Evolutionary conservation across 148 eudicot species (phyloP), one percentile per base, ranked within the genome.

Genomic region (Arbutus unedo): DNA sequence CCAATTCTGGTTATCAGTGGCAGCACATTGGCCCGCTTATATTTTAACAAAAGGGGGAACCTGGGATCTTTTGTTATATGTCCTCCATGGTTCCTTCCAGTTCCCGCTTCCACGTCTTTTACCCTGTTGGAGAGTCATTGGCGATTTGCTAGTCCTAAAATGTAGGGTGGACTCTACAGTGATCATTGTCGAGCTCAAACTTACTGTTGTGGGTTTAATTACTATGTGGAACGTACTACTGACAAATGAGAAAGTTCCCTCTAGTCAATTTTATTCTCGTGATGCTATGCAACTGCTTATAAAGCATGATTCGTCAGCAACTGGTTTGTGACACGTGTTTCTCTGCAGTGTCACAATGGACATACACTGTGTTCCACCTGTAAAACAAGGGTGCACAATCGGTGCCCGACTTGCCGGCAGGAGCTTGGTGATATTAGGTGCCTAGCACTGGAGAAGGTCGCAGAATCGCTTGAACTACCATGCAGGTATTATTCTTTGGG

Each of bases 391-490:
- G 98, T 96, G 64, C 98, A 94, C 62, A 93, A 94, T 81, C 89
- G 98, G 74, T 94, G 98, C 84, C 98, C 98, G 11, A 96, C 98
- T 47, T 94, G 98, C 74, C 88, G 98, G 81, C 98, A 94, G 84
- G 98, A 94, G 86, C 94, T 94, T 23, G 98, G 98, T 21, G 97
- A 96, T 84, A 96, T 96, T 60, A 86, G 98, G 85, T 96, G 98
- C 88, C 87, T 96, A 86, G 98, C 95, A 10, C 85, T 94, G 80
- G 98, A 94, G 87, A 94, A 93, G 86, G 98, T 94, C 48, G 98
- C 98, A 38, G 98, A 96, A 83, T 90, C 98, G 0, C 97, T 94
- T 54, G 98, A 96, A 81, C 81, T 94, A n/a, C 97, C 98, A 16
- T 96, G 98, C 89, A 93, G 84, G 87, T 89, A 91, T 89, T 90